phyloP scores from a whole-genome alignment of 768 basidiomycete species.

The Glaciozyma martinii region DNA sequence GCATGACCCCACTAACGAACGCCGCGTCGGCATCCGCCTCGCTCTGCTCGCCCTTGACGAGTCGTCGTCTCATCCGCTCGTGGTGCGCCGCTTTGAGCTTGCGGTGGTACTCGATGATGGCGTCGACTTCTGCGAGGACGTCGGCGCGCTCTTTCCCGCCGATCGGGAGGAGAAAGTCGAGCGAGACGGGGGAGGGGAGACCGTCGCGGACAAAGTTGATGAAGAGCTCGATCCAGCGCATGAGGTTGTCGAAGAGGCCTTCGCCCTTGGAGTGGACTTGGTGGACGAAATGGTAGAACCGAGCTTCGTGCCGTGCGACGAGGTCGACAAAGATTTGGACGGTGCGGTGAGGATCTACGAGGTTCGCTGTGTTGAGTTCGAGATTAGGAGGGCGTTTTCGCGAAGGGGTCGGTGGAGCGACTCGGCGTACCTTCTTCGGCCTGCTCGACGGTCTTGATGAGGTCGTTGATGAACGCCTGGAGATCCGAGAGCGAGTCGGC shows the following conservation, averaged over 20 bases:
- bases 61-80: slow-evolving; percentile 76
- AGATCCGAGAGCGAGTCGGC: slow-evolving; percentile 84
- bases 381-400: neutral
- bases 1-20: slow-evolving; percentile 70
- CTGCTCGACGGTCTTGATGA: slow-evolving; percentile 85
- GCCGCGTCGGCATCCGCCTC: slow-evolving; percentile 68
- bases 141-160: slow-evolving; percentile 62
- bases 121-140: slow-evolving; percentile 78
- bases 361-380: slow-evolving; percentile 17
- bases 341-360: slow-evolving; percentile 67
- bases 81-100: slow-evolving; percentile 87
- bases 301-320: slow-evolving; percentile 84
- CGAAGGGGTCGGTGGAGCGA: neutral
- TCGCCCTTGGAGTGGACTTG: slow-evolving; percentile 97
- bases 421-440: slow-evolving; percentile 66
- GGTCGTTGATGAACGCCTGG: slow-evolving; percentile 87
- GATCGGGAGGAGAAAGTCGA: slow-evolving; percentile 85
- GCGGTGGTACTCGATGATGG: slow-evolving; percentile 85
- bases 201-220: slow-evolving; percentile 84
- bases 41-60: slow-evolving; percentile 50
- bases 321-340: slow-evolving; percentile 91
- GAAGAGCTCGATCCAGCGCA: slow-evolving; percentile 96
- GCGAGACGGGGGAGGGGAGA: slow-evolving; percentile 59
- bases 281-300: slow-evolving; percentile 95
- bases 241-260: slow-evolving; percentile 81